These are phyloP conservation scores for Auxenochlorella protothecoides DNA, from an alignment of 139 green algal genomes.

Conservation along the genomic window DNA sequence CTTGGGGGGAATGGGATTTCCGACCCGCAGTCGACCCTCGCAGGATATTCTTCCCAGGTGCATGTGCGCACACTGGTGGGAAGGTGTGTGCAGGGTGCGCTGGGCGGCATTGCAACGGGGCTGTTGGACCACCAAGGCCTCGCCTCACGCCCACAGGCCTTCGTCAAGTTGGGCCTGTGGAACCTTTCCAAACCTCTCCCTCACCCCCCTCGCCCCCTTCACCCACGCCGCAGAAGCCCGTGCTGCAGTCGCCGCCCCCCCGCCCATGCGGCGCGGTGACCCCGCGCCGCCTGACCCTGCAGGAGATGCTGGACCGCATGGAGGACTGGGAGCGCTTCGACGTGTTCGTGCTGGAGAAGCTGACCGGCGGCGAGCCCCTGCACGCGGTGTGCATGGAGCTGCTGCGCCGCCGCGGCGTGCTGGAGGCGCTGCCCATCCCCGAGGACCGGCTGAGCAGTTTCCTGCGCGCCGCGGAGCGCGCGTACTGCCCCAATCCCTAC, in stretches of 20 bases:
- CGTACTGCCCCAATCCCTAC: conserved; percentile 45
- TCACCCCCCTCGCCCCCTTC: not conserved
- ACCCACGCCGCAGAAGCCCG: no score
- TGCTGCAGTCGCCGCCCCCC: no score
- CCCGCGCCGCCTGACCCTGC: not conserved
- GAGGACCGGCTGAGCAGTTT: conserved; percentile 23
- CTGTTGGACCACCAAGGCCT: no score
- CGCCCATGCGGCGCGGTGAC: no score
- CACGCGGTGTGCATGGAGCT: conserved; percentile 24
- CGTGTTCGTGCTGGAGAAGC: conserved; percentile 34
- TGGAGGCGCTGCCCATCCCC: conserved; percentile 29
- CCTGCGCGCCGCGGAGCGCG: conserved; percentile 25
- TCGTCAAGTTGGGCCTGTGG: no score
- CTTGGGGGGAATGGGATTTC: no score
- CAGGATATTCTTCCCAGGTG: no score
- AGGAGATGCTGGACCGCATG: conserved; percentile 11
- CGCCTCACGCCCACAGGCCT: no score
- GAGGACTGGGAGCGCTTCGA: conserved; percentile 48
- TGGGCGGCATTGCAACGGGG: no score
- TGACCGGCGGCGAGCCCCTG: conserved; percentile 26
- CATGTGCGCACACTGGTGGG: no score
- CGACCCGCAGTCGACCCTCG: no score
- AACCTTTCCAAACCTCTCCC: not conserved
- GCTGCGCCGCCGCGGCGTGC: conserved; percentile 25
- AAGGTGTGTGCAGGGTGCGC: no score